Base-by-base conservation (phyloP, 1,139 yeast genomes). In the Saccharomyces hybrid region DNA sequence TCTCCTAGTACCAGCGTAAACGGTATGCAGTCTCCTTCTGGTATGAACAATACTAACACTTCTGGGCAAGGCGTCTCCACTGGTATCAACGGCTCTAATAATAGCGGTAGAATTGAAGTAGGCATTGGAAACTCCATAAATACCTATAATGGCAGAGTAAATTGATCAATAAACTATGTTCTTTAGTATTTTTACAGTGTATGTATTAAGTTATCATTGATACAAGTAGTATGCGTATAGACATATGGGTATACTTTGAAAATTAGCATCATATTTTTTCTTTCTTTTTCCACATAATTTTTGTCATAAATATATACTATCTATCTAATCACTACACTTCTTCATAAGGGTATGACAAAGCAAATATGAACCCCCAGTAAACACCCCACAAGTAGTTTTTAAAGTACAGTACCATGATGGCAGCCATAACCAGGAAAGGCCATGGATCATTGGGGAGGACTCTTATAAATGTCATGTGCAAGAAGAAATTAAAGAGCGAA, bases 91-190 rank as follows among this genome's bases (percentile, higher is more conserved):
- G 42, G 25, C 42, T 16, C 42, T 38, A 38, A 16, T 16, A 38
- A 38, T 26, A 63, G 60, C 19, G 64, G 64, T 7, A 56, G 62
- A 48, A 63, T 62, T 5, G 64, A 65, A 48, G 57, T 61, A 5
- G 67, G 65, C 0, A 52, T 59, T 14, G 60, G 60, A 5, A 62
- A 54, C 46, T 58, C 57, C 3, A 57, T 57, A 2, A 58, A 60
- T 56, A 56, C 55, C 8, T 55, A 54, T 54, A 64, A 63, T 2
- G 63, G 67, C 11, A 60, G 66, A 51, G 63, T 62, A 5, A 62
- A 62, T 52, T 62, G 57, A 54, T n/a, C 14, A 25, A 34, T 29
- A 19, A 9, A 27, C 38, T 26, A 42, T 29, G 9, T 27, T 14
- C 42, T 34, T 29, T 23, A 31, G 16, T 28, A n/a, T 32, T 31